phyloP scores from a whole-genome alignment of 2,329 filamentous ascomycete genomes.

The Ceratocystis destructans region DNA sequence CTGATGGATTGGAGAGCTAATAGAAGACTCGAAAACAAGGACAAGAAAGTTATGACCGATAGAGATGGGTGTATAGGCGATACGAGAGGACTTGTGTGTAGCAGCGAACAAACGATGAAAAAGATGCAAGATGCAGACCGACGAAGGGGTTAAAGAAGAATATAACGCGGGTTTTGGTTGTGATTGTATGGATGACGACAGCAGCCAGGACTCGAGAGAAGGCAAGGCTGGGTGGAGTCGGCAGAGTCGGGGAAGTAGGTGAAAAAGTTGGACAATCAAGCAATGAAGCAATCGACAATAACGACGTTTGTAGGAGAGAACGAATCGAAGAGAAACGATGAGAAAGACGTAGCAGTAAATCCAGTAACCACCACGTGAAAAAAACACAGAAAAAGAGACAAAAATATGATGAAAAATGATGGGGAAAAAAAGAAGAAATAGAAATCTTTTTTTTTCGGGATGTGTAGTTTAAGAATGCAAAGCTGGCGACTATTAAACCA shows the following conservation, averaged over 20 bases:
- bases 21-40: no score
- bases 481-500: not conserved
- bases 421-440: constrained; percentile 24
- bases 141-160: not conserved
- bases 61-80: not conserved
- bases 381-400: constrained; percentile 20
- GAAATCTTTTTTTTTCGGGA: not conserved
- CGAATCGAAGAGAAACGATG: constrained; percentile 14
- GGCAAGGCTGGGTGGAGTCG: constrained; percentile 24
- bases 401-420: constrained; percentile 20
- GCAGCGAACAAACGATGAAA: not conserved
- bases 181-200: constrained; percentile 21
- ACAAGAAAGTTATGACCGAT: not conserved
- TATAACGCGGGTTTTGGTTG: not conserved
- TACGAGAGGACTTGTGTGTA: not conserved
- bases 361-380: constrained; percentile 14
- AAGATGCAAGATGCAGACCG: not conserved
- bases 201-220: not conserved
- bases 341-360: constrained; percentile 13
- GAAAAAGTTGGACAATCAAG: constrained; percentile 9
- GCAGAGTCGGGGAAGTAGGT: constrained; percentile 9
- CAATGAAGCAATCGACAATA: constrained; percentile 18
- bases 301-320: constrained; percentile 11
- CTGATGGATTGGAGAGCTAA: no score
- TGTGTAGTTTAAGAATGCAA: not conserved